Base-by-base conservation (phyloP, 148 eudicot genomes). In the Drosera capensis region DNA sequence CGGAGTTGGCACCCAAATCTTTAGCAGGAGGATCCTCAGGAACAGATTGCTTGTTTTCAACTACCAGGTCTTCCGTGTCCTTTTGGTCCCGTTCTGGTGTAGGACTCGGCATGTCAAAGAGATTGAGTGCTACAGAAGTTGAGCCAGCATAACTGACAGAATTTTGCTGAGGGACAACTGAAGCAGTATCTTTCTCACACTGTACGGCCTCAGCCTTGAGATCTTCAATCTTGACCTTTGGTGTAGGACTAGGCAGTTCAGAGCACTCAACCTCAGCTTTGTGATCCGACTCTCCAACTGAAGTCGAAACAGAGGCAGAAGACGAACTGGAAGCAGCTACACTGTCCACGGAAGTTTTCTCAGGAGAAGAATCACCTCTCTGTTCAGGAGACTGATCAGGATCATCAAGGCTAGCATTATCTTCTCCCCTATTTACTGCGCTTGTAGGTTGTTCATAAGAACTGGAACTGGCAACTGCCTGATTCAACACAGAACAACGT, bases 401-500 rank as follows among this genome's bases (percentile, higher is more conserved):
- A 11, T 34, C 38, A 34, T 11, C n/a, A 14, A 3, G 31, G 4
- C 6, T 28, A 28, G 4, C 9, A 3, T 3, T 28, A 3, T 28
- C 6, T 28, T 28, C 9, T 9, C 6, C 31, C 4, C 9, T 28
- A 28, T 9, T 3, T 28, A 9, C 6, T 28, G 50, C 78, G 45
- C 54, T 51, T 22, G 38, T 15, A 17, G 57, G 30, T 24, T 57
- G 65, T 38, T 45, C 54, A 24, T 43, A 55, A 52, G 52, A 50
- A 37, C 57, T 57, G 9, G 65, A 51, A 56, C 50, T 22, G 24
- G 55, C 64, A 38, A 23, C 43, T 40, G 40, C 38, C 48, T 53
- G 53, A 46, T 40, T 49, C 31, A 44, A 30, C 51, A 55, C 51
- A 24, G 63, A 56, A 51, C 58, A 46, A 52, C 57, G 44, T 25